Percentiles rank a stretch among this genome's conserved stretches.
phyloP scores from a whole-genome alignment of 2,329 filamentous ascomycete genomes.

The Colletotrichum tabaci region DNA sequence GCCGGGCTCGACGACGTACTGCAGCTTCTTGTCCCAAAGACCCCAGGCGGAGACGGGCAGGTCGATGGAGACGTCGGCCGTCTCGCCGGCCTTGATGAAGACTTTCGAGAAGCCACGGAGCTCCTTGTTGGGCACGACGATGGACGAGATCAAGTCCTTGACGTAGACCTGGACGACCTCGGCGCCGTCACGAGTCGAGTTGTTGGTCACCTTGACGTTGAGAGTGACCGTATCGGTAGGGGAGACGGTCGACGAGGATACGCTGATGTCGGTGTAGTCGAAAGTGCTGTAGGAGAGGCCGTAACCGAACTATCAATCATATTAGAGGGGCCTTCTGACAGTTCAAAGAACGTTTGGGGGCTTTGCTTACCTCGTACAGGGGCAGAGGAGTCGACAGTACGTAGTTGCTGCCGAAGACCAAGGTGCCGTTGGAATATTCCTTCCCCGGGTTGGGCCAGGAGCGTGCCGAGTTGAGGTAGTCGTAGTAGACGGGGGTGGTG shows the following conservation, averaged over 20 bases:
- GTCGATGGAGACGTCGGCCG: slow-evolving; percentile 65
- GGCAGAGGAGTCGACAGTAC: slow-evolving; percentile 73
- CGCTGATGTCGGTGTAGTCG: slow-evolving; percentile 67
- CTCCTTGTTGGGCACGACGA: slow-evolving; percentile 75
- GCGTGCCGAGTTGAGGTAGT: slow-evolving; percentile 78
- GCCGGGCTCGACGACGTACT: slow-evolving; percentile 82
- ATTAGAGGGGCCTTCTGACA: slow-evolving; percentile 21
- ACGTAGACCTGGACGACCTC: slow-evolving; percentile 81
- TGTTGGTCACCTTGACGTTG: slow-evolving; percentile 74
- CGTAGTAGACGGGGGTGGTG: slow-evolving; percentile 78
- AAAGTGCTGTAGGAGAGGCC: slow-evolving; percentile 77
- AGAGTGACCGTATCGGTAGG: slow-evolving; percentile 69
- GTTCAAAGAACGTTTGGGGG: neutral
- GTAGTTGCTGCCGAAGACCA: slow-evolving; percentile 76
- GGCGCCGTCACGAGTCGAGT: slow-evolving; percentile 68
- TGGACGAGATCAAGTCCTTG: slow-evolving; percentile 72
- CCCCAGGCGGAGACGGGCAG: slow-evolving; percentile 70
- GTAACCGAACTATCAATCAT: slow-evolving; percentile 69
- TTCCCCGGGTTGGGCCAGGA: slow-evolving; percentile 66
- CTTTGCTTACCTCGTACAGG: slow-evolving; percentile 62
- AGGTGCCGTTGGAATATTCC: slow-evolving; percentile 69
- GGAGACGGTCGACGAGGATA: slow-evolving; percentile 64
- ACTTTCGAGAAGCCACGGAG: slow-evolving; percentile 80
- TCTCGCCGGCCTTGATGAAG: slow-evolving; percentile 71
- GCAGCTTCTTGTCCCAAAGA: slow-evolving; percentile 73